These are phyloP conservation scores for Hymenoscyphus salicellus DNA, from an alignment of 2,329 filamentous ascomycete genomes.

Conservation along the genomic window DNA sequence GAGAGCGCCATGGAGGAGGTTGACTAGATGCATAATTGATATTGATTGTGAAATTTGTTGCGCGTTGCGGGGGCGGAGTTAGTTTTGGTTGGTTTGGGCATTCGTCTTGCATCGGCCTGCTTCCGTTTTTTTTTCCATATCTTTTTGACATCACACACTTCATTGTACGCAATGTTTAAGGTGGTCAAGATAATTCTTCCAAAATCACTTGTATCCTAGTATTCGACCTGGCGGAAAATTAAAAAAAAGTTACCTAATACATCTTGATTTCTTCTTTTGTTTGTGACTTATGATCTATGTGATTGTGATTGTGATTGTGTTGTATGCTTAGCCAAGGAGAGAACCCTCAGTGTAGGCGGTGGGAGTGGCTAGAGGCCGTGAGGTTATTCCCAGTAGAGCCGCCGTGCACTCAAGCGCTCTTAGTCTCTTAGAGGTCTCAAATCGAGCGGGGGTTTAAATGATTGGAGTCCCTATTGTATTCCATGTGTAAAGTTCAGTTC, in stretches of 20 bases:
- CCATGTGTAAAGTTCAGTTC: no score
- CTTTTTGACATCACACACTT: slow-evolving; percentile 8
- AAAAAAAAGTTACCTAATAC: slow-evolving; percentile 7
- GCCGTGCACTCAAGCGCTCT: no score
- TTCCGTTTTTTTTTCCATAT: slow-evolving; percentile 14
- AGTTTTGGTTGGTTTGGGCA: slow-evolving; percentile 30
- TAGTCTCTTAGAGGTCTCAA: no score
- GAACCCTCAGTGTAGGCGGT: no score
- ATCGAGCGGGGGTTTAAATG: no score
- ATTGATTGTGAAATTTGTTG: background rate
- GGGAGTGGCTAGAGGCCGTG: no score
- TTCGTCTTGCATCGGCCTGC: slow-evolving; percentile 27
- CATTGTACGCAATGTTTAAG: slow-evolving; percentile 9
- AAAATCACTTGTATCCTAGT: slow-evolving; percentile 8
- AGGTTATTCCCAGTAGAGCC: no score
- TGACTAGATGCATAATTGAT: slow-evolving; percentile 62
- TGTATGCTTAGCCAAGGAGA: no score
- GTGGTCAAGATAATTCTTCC: slow-evolving; percentile 13
- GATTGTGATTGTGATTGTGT: background rate
- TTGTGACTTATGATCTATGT: background rate
- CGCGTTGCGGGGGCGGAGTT: slow-evolving; percentile 30
- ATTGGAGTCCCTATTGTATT: no score
- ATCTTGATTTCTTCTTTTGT: background rate
- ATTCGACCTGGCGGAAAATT: background rate
- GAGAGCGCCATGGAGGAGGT: slow-evolving; percentile 99